These are phyloP conservation scores for Quercus ilex DNA, from an alignment of 306 rosid species.

Conservation along the genomic window DNA sequence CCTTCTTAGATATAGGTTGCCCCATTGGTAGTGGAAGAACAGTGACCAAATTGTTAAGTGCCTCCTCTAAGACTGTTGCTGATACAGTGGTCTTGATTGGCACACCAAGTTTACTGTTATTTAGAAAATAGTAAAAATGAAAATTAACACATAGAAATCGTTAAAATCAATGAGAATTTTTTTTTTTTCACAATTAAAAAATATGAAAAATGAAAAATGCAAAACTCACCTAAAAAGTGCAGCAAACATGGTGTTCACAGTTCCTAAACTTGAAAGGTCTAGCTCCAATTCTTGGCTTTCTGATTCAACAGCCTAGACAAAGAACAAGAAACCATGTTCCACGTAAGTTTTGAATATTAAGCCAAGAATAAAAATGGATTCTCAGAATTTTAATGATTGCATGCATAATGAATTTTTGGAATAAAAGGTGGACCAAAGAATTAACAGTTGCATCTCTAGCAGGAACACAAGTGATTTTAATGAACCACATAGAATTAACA, in stretches of 20 bases:
- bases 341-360: slow-evolving; percentile 1
- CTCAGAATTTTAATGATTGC: background rate
- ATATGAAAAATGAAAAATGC: slow-evolving; percentile 1
- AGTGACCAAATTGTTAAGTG: slow-evolving; percentile 71
- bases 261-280: slow-evolving; percentile 97
- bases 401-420: background rate
- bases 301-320: slow-evolving; percentile 77
- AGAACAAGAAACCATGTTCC: slow-evolving; percentile 26
- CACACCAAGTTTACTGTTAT: slow-evolving; percentile 93
- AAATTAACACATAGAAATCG: background rate
- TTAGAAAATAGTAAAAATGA: slow-evolving; percentile 13
- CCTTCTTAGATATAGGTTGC: slow-evolving; percentile 67
- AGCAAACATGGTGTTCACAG: slow-evolving; percentile 99
- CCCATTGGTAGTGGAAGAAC: slow-evolving; percentile 72
- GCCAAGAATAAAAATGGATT: background rate
- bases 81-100: slow-evolving; percentile 97
- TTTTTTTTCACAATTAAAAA: background rate
- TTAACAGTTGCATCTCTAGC: slow-evolving; percentile 12
- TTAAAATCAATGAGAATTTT: background rate
- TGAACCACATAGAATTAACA: slow-evolving; percentile 15
- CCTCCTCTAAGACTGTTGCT: slow-evolving; percentile 92
- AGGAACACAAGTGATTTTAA: slow-evolving; percentile 13
- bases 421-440: background rate
- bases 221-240: slow-evolving; percentile 83
- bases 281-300: slow-evolving; percentile 95